Conservation (phyloP, 176 grass and related monocot genomes). For the Rhynchospora tenuis region DNA sequence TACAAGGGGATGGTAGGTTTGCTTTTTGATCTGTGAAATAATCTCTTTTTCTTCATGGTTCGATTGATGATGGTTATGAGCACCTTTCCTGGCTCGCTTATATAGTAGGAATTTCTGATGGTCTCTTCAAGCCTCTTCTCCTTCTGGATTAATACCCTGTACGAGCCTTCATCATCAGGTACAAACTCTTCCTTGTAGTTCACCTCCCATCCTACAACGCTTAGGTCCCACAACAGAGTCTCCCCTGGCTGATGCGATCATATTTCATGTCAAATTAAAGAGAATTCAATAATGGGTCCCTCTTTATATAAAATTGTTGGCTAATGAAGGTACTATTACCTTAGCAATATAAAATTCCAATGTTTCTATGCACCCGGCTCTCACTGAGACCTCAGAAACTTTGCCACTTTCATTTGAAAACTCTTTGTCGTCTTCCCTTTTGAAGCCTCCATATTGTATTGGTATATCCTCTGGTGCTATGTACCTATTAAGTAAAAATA, state of each 20-base stretch:
- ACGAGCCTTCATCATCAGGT: conserved; percentile 43
- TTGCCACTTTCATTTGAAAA: conserved; percentile 24
- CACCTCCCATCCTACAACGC: conserved; percentile 39
- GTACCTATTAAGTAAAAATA: conserved; percentile 10
- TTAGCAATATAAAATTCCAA: conserved; percentile 26
- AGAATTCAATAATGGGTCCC: not conserved
- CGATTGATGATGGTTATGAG: conserved; percentile 27
- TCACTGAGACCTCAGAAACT: conserved; percentile 21
- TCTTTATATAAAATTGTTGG: not conserved
- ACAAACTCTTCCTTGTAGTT: conserved; percentile 47
- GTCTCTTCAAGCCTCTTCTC: conserved; percentile 25
- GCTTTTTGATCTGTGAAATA: conserved; percentile 39
- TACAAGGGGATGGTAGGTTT: conserved; percentile 37
- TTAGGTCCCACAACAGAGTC: conserved; percentile 31
- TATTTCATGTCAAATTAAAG: not conserved
- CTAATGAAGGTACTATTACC: conserved; percentile 11
- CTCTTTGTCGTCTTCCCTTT: conserved; percentile 30
- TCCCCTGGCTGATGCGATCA: conserved; percentile 27
- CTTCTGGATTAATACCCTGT: conserved; percentile 34
- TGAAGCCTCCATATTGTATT: conserved; percentile 38
- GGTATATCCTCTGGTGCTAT: conserved; percentile 40
- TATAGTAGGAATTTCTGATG: conserved; percentile 35
- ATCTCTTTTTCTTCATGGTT: conserved; percentile 25
- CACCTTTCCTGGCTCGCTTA: conserved; percentile 41
- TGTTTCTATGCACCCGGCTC: not conserved